Evolutionary conservation across 176 grass and related monocot genomes (phyloP), one percentile per base, ranked within the genome.

Genomic region (Cocos nucifera): DNA sequence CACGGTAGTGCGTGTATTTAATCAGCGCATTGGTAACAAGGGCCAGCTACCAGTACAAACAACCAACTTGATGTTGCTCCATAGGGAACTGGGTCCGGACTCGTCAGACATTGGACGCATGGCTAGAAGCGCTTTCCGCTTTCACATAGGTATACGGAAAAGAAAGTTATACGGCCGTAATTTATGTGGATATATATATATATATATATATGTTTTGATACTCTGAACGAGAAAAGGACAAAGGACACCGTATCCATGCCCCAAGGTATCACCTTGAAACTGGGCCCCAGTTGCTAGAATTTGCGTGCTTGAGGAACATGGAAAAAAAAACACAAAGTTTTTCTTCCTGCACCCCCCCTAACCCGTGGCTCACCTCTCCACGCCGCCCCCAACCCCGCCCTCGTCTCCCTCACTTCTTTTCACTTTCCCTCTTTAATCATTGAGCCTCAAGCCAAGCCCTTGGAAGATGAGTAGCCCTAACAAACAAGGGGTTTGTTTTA

Each of bases 351-450:
- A 3, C 1, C 5, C 17, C 21, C 54, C 19, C 12, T 21, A 1
- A 44, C 9, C 35, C 35, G 14, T 44, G 24, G 61, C 61, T 22
- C 39, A 49, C n/a, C 61, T 50, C 12, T 29, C 61, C 30, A 63
- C 53, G 4, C 64, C 0, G 21, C 4, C n/a, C n/a, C n/a, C n/a
- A n/a, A 2, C 4, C 1, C 50, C 26, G 0, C 26, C 25, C 49
- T 29, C 35, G 8, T 49, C 2, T 19, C 9, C 8, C 61, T 23
- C 39, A 5, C 39, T 50, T 12, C 9, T 9, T 44, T n/a, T 19
- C 22, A 6, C 50, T 55, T 54, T 19, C 24, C 35, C 29, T 67
- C 51, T 67, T 67, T 67, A 67, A 67, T 67, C 64, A 54, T 67
- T 67, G 64, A 32, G 50, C 64, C 64, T 23, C 64, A 67, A 67